A percentile compares a stretch with the other conserved stretches of the same genome.
phyloP scores from a whole-genome alignment of 139 green algal species.

The Diplosphaera chodatii region DNA sequence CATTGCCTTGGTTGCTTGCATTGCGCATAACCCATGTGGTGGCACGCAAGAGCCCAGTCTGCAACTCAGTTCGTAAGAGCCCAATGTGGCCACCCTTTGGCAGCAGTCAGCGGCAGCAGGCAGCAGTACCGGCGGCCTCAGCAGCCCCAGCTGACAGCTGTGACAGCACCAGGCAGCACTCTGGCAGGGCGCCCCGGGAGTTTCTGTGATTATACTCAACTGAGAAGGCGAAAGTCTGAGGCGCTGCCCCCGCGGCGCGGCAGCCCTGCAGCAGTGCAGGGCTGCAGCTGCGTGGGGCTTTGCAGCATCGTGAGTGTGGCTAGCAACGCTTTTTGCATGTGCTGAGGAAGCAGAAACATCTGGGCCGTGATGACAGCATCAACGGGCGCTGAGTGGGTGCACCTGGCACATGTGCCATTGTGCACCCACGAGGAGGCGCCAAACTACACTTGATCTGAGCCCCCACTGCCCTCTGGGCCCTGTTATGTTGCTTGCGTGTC shows the following conservation, averaged over 20 bases:
- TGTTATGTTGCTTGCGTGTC: not conserved
- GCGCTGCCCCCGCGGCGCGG: too few species aligned
- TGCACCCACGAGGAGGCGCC: not conserved
- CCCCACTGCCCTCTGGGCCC: not conserved
- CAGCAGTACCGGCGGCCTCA: not conserved
- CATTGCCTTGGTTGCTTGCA: not conserved
- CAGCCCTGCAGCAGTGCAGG: not conserved
- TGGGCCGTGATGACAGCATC: not conserved
- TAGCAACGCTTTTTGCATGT: too few species aligned
- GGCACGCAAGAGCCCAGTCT: not conserved
- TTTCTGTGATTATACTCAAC: not conserved
- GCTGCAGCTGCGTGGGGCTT: not conserved
- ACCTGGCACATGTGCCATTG: too few species aligned
- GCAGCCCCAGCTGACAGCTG: not conserved
- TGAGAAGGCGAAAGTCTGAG: slow-evolving; percentile 2
- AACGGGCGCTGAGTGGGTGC: not conserved
- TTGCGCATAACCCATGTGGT: not conserved
- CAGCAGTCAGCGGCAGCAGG: not conserved
- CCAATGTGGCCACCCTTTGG: not conserved
- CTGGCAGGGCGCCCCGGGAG: not conserved
- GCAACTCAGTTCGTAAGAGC: not conserved
- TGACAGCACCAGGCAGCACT: not conserved
- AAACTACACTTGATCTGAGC: slow-evolving; percentile 2
- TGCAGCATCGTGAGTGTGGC: too few species aligned
- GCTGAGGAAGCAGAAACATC: not conserved